Evolutionary conservation across 2,329 filamentous ascomycete genomes (phyloP).

Genomic region (Dactylellina haptotyla): DNA sequence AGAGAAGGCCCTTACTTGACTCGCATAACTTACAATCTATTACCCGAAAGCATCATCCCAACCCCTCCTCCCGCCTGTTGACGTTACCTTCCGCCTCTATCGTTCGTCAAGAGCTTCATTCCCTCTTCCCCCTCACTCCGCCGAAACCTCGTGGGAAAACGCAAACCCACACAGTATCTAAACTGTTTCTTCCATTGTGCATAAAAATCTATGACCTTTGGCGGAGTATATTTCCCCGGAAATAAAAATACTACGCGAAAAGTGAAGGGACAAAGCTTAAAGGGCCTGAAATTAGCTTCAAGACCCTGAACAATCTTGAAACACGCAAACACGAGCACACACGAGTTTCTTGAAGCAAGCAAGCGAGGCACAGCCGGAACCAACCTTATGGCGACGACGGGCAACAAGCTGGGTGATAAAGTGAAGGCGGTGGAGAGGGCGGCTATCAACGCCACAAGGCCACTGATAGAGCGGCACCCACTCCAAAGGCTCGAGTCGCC

Average conservation of each 20-base stretch:
- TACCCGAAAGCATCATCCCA: constrained; percentile 33
- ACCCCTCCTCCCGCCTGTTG: constrained; percentile 19
- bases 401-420: constrained; percentile 11
- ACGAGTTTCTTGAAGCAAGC: not conserved
- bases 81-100: not conserved
- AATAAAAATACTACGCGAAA: constrained; percentile 38
- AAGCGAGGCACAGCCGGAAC: constrained; percentile 6
- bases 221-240: constrained; percentile 42
- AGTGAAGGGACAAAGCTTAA: not conserved
- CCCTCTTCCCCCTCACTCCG: not conserved
- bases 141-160: constrained; percentile 28
- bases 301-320: constrained; percentile 32
- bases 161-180: constrained; percentile 12
- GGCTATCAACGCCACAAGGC: constrained; percentile 23
- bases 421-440: constrained; percentile 8
- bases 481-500: constrained; percentile 75
- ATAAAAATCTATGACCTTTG: constrained; percentile 24
- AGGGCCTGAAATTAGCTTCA: not conserved
- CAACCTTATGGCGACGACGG: constrained; percentile 27
- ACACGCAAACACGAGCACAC: constrained; percentile 7
- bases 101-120: not conserved
- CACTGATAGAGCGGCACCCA: constrained; percentile 64
- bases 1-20: not conserved
- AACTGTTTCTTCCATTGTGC: constrained; percentile 16
- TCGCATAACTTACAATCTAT: constrained; percentile 34